Conservation (phyloP, 495 filamentous ascomycete genomes). For the Aspergillus egyptiacus region DNA sequence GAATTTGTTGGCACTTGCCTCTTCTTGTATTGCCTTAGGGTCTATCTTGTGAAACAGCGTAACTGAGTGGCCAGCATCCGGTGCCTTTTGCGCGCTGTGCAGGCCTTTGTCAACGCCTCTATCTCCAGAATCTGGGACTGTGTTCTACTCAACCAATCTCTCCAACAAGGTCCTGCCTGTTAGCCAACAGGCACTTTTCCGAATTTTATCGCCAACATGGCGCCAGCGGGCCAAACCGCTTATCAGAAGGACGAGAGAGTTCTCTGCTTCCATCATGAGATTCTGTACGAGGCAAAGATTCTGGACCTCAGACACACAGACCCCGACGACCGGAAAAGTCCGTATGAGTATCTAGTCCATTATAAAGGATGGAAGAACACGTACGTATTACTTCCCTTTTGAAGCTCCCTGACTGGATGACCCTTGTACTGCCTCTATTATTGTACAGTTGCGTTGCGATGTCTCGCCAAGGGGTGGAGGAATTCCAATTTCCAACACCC, state of each 20-base stretch:
- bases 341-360: slow-evolving; percentile 83
- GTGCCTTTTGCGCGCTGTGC: not conserved
- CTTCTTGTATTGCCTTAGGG: not conserved
- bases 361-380: slow-evolving; percentile 99
- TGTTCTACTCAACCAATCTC: not conserved
- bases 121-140: not conserved
- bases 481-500: not conserved
- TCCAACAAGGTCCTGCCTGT: not conserved
- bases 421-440: not conserved
- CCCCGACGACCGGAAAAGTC: slow-evolving; percentile 63
- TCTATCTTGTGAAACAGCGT: not conserved
- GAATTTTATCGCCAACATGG: slow-evolving; percentile 42
- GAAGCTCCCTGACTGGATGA: not conserved
- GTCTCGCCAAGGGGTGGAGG: not conserved
- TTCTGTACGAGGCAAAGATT: slow-evolving; percentile 96
- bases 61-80: not conserved
- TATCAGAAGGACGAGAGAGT: slow-evolving; percentile 89
- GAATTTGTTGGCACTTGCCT: not conserved
- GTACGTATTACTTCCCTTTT: slow-evolving; percentile 44
- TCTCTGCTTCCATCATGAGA: slow-evolving; percentile 92
- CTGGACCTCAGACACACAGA: slow-evolving; percentile 64
- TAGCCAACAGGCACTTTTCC: not conserved
- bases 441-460: not conserved
- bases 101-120: not conserved
- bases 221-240: slow-evolving; percentile 51